A percentile compares a stretch with the other conserved stretches of the same genome.
Evolutionary conservation across 495 filamentous ascomycete species (phyloP).

Genomic region (Elaphomyces granulatus): DNA sequence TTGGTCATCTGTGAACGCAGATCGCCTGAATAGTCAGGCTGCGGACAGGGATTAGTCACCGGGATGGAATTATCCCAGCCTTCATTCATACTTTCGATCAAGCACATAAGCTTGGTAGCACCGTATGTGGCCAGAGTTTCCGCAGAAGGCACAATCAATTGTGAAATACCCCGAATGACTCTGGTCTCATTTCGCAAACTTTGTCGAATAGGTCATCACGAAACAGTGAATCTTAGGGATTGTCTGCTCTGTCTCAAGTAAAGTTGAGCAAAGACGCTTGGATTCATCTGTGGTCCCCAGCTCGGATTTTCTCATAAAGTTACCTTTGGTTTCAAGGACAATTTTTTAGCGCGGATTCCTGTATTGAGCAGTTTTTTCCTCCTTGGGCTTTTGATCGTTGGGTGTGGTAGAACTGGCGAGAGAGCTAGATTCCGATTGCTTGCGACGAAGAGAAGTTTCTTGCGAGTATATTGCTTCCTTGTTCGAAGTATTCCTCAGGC

Average conservation of each 20-base stretch:
- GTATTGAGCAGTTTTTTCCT: too few species aligned
- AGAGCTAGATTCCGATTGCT: not conserved
- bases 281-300: conserved; percentile 7
- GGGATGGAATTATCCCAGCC: conserved; percentile 25
- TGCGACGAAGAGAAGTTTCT: not conserved
- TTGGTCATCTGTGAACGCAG: conserved; percentile 26
- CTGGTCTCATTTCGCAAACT: conserved; percentile 24
- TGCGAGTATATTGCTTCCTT: not conserved
- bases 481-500: conserved; percentile 2
- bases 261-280: conserved; percentile 8
- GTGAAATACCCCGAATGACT: conserved; percentile 25
- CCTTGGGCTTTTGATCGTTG: too few species aligned
- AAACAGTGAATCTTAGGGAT: conserved; percentile 23
- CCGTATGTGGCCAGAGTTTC: conserved; percentile 17
- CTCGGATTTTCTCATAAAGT: conserved; percentile 24
- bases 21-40: conserved; percentile 29
- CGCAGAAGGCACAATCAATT: conserved; percentile 24
- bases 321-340: conserved; percentile 21
- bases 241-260: conserved; percentile 18
- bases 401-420: too few species aligned
- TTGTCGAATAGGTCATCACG: conserved; percentile 19
- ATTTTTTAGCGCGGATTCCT: too few species aligned
- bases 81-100: conserved; percentile 31
- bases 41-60: conserved; percentile 18
- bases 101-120: conserved; percentile 14